These are phyloP conservation scores for Sclerotinia borealis DNA, from an alignment of 2,329 filamentous ascomycete genomes.

Conservation along the genomic window DNA sequence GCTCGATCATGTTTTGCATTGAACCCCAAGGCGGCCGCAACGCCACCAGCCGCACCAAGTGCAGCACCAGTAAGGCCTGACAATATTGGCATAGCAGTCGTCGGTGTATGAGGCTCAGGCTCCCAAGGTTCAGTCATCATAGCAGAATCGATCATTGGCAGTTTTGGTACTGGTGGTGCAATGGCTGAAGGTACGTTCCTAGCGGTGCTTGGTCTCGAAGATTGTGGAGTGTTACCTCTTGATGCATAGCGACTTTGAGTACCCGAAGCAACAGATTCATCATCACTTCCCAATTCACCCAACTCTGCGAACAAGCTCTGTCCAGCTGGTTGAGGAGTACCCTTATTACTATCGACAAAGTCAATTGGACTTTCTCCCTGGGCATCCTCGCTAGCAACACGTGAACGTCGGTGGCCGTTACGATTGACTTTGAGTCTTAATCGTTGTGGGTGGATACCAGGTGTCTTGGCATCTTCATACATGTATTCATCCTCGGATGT, in stretches of 20 bases:
- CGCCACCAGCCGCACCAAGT: background rate
- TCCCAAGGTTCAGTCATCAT: constrained; percentile 56
- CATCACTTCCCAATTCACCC: constrained; percentile 66
- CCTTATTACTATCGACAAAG: constrained; percentile 43
- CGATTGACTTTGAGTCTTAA: constrained; percentile 69
- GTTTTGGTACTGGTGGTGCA: constrained; percentile 44
- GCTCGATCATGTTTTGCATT: background rate
- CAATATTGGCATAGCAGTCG: constrained; percentile 21
- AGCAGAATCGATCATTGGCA: constrained; percentile 51
- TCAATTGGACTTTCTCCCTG: constrained; percentile 53
- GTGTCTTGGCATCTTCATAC: constrained; percentile 58
- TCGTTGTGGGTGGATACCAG: constrained; percentile 57
- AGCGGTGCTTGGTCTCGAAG: constrained; percentile 25
- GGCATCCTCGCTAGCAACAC: constrained; percentile 55
- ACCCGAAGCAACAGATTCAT: constrained; percentile 47
- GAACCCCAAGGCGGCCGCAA: background rate
- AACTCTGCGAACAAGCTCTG: constrained; percentile 91
- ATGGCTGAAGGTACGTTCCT: constrained; percentile 39
- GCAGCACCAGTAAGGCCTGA: constrained; percentile 1
- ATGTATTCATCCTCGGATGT: constrained; percentile 74
- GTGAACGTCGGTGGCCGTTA: constrained; percentile 53
- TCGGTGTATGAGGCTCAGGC: constrained; percentile 27
- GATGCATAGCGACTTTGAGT: constrained; percentile 49
- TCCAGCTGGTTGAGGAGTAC: constrained; percentile 46
- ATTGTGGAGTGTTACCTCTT: constrained; percentile 41